These are phyloP conservation scores for Plenodomus biglobosus DNA, from an alignment of 2,329 filamentous ascomycete species.

Conservation along the genomic window DNA sequence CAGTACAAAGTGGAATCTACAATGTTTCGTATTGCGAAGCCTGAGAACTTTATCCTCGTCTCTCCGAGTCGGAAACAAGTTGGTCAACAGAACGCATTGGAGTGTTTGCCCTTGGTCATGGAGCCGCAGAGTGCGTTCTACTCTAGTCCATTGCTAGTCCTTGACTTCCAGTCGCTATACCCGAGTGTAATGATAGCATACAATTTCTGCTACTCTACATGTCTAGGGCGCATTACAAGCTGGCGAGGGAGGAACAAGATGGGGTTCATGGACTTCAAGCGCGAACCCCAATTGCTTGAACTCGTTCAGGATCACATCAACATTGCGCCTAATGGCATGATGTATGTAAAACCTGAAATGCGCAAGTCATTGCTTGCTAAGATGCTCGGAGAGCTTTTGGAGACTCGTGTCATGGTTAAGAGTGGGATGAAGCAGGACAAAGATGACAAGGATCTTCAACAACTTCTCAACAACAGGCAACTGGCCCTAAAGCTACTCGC, in stretches of 20 bases:
- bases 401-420: constrained; percentile 97
- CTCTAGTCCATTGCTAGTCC: constrained; percentile 80
- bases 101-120: constrained; percentile 95
- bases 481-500: constrained; percentile 92
- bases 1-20: constrained; percentile 99
- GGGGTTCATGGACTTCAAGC: constrained; percentile 85
- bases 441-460: constrained; percentile 81
- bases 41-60: constrained; percentile 87
- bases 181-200: constrained; percentile 99
- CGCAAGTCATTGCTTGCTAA: constrained; percentile 90
- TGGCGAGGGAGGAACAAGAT: constrained; percentile 95
- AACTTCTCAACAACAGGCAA: constrained; percentile 88
- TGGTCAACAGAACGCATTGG: constrained; percentile 87
- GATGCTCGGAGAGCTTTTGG: constrained; percentile 94
- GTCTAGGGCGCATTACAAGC: constrained; percentile 77
- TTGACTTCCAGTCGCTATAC: constrained; percentile 96
- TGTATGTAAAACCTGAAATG: constrained; percentile 84
- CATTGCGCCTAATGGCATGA: constrained; percentile 92
- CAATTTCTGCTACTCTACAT: constrained; percentile 98
- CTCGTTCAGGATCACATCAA: constrained; percentile 85
- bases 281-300: constrained; percentile 72
- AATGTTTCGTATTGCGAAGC: constrained; percentile 98
- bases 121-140: constrained; percentile 96
- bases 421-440: constrained; percentile 93
- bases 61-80: constrained; percentile 92